phyloP scores from a whole-genome alignment of 2,329 filamentous ascomycete genomes.

The Parafenestella ontariensis region DNA sequence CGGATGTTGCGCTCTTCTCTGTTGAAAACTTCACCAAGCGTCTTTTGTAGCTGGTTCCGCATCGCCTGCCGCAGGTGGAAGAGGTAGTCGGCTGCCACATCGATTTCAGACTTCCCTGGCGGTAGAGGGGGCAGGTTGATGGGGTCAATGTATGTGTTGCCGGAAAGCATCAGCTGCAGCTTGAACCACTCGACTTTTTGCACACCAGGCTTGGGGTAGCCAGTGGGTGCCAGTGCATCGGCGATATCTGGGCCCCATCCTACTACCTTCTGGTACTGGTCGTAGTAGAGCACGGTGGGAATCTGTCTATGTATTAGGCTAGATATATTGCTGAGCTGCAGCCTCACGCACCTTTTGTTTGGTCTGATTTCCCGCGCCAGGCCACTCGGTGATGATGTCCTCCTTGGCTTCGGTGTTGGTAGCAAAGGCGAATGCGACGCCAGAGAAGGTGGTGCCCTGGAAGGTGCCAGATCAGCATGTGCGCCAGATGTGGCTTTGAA shows the following conservation, averaged over 20 bases:
- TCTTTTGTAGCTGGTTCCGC: slow-evolving; percentile 94
- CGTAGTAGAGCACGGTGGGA: slow-evolving; percentile 98
- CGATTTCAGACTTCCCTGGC: slow-evolving; percentile 97
- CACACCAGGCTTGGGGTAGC: slow-evolving; percentile 95
- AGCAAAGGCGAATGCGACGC: slow-evolving; percentile 90
- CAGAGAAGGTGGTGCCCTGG: slow-evolving; percentile 96
- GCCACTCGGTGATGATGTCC: slow-evolving; percentile 99
- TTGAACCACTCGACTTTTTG: slow-evolving; percentile 99
- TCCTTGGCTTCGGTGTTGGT: slow-evolving; percentile 98
- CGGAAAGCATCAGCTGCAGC: slow-evolving; percentile 96
- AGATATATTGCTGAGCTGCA: neutral
- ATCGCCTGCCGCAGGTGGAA: slow-evolving; percentile 98
- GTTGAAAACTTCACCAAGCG: slow-evolving; percentile 95
- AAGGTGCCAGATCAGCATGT: slow-evolving; percentile 48
- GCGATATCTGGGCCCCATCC: slow-evolving; percentile 99
- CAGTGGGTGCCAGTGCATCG: slow-evolving; percentile 93
- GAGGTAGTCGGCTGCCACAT: slow-evolving; percentile 98
- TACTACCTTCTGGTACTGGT: slow-evolving; percentile 99
- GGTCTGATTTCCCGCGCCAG: slow-evolving; percentile 93
- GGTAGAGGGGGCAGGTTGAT: slow-evolving; percentile 98
- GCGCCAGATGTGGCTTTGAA: slow-evolving; percentile 44
- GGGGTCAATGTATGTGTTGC: slow-evolving; percentile 98
- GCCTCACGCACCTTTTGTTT: slow-evolving; percentile 83
- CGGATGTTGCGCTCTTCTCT: slow-evolving; percentile 97
- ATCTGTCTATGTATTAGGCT: slow-evolving; percentile 66